phyloP scores from a whole-genome alignment of 2,329 filamentous ascomycete genomes.

The Phialophora tarda region DNA sequence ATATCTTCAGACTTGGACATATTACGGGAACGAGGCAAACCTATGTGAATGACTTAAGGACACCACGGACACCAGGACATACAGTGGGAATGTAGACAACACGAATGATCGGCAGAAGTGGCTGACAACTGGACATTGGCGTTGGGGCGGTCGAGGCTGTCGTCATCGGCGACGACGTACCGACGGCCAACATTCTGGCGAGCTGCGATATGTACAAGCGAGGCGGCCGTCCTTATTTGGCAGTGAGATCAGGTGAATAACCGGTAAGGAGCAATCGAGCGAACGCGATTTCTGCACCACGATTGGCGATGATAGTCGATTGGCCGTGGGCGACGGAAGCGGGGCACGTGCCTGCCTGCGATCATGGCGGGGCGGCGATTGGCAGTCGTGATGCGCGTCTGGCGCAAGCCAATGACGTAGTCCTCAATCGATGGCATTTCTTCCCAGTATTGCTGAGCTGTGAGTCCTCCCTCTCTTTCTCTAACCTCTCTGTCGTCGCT shows the following conservation, averaged over 20 bases:
- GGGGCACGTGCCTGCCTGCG: neutral
- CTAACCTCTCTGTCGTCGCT: neutral
- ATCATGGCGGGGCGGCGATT: conserved; percentile 3
- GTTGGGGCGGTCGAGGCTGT: neutral
- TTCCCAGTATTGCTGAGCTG: neutral
- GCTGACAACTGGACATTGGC: too few species aligned
- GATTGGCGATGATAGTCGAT: conserved; percentile 25
- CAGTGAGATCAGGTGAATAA: neutral
- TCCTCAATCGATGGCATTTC: neutral
- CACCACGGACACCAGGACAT: conserved; percentile 2
- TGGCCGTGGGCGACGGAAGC: conserved; percentile 9
- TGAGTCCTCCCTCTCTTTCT: neutral
- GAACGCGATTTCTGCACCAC: neutral
- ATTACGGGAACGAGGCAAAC: neutral
- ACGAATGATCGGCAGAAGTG: neutral
- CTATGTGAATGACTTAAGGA: conserved; percentile 5
- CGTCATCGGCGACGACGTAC: neutral
- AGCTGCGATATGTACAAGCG: neutral
- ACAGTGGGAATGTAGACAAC: conserved; percentile 1
- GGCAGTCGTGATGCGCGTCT: neutral
- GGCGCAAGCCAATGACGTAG: conserved; percentile 18
- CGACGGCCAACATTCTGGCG: neutral
- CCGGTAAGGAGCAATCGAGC: neutral
- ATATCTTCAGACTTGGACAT: conserved; percentile 2
- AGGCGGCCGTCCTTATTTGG: neutral